A percentile compares a stretch with the other conserved stretches of the same genome.
These are phyloP conservation scores for Phylloporus sp. DNA, from an alignment of 1,284 basidiomycete species.

Conservation along the genomic window DNA sequence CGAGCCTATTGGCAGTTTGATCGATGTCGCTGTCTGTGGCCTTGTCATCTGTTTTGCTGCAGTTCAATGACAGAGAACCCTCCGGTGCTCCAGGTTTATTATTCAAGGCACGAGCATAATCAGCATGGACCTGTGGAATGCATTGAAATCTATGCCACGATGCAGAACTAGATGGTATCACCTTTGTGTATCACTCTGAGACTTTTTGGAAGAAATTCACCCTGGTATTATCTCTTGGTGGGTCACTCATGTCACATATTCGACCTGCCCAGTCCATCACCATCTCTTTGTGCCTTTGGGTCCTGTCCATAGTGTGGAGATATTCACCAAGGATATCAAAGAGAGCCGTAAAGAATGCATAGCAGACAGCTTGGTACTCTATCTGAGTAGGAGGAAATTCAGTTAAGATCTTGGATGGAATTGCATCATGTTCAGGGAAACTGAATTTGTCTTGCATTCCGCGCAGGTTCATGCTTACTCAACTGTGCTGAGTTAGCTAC, in stretches of 20 bases:
- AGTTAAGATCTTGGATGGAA: slow-evolving; percentile 17
- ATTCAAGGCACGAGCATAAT: neutral
- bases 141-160: neutral
- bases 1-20: too few species aligned
- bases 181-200: neutral
- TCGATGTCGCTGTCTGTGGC: too few species aligned
- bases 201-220: neutral
- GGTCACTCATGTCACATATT: slow-evolving; percentile 3
- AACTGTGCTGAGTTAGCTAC: slow-evolving; percentile 6
- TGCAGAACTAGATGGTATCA: neutral
- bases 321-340: slow-evolving; percentile 10
- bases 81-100: too few species aligned
- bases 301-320: too few species aligned
- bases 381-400: neutral
- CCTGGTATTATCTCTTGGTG: neutral
- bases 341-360: slow-evolving; percentile 16
- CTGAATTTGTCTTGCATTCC: neutral
- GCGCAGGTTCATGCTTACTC: slow-evolving; percentile 20
- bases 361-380: neutral
- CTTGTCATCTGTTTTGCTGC: too few species aligned
- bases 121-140: neutral
- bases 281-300: too few species aligned
- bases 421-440: slow-evolving; percentile 16
- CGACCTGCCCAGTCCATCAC: too few species aligned
- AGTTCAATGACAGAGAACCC: too few species aligned